Conservation (phyloP, 805 yeast genomes). For the Clavispora phyllophila region DNA sequence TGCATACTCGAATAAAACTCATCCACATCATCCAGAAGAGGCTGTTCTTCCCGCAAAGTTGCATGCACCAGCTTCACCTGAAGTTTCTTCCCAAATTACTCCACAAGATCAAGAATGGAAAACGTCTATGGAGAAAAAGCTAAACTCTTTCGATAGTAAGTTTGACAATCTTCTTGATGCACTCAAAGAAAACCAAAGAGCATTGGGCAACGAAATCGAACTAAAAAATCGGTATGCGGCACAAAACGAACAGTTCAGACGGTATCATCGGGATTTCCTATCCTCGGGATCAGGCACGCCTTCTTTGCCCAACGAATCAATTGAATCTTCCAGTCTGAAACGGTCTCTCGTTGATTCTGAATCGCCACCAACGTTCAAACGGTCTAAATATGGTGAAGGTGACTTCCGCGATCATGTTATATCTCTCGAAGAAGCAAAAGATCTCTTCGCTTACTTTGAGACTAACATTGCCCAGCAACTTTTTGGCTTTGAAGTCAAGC, state of each 20-base stretch:
- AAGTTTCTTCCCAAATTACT: neutral
- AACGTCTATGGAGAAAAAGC: constrained; percentile 28
- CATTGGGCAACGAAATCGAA: constrained; percentile 19
- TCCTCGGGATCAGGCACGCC: neutral
- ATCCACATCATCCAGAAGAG: neutral
- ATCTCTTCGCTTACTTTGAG: constrained; percentile 48
- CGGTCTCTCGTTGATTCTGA: neutral
- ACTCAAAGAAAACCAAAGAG: constrained; percentile 27
- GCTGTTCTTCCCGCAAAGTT: neutral
- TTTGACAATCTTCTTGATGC: constrained; percentile 34
- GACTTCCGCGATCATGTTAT: constrained; percentile 34
- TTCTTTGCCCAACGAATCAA: neutral
- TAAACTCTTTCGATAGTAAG: constrained; percentile 33
- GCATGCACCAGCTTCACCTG: neutral
- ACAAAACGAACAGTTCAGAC: neutral
- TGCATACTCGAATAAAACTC: neutral
- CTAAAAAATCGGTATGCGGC: constrained; percentile 2
- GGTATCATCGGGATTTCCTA: neutral
- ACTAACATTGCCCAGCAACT: constrained; percentile 55
- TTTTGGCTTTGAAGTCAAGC: constrained; percentile 58
- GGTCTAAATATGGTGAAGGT: neutral
- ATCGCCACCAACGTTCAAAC: neutral
- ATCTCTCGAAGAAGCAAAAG: constrained; percentile 38
- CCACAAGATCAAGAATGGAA: constrained; percentile 26
- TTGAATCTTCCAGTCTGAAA: neutral